These are phyloP conservation scores for Rhynchospora pubera DNA, from an alignment of 176 grass and related monocot genomes.

Conservation along the genomic window DNA sequence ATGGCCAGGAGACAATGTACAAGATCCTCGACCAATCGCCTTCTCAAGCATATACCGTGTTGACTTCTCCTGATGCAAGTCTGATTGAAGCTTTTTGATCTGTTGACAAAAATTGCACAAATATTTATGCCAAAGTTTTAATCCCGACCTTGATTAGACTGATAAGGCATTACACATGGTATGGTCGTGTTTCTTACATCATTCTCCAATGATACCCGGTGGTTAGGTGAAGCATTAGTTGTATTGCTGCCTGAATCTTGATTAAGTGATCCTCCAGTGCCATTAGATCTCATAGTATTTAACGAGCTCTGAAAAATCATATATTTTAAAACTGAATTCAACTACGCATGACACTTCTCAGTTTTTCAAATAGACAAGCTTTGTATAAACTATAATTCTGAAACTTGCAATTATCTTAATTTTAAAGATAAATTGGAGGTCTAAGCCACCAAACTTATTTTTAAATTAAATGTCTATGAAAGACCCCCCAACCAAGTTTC, in stretches of 20 bases:
- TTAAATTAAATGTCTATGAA: too few relatives aligned
- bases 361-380: neutral
- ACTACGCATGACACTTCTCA: neutral
- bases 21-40: slow-evolving; percentile 82
- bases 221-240: slow-evolving; percentile 49
- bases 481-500: too few relatives aligned
- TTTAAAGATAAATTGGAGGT: too few relatives aligned
- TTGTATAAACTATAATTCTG: neutral
- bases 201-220: slow-evolving; percentile 80
- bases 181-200: slow-evolving; percentile 42
- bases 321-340: neutral
- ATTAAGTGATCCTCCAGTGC: neutral
- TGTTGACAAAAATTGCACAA: slow-evolving; percentile 24
- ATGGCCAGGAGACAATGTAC: slow-evolving; percentile 80
- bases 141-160: neutral
- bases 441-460: too few relatives aligned
- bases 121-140: neutral
- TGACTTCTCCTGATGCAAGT: slow-evolving; percentile 88
- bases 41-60: slow-evolving; percentile 68
- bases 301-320: slow-evolving; percentile 24
- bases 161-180: neutral
- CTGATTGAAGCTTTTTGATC: slow-evolving; percentile 74
- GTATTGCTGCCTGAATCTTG: slow-evolving; percentile 24
- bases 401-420: too few relatives aligned
- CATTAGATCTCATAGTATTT: slow-evolving; percentile 10